These are phyloP conservation scores for Flaveria linearis DNA, from an alignment of 129 eudicot species.

Conservation along the genomic window DNA sequence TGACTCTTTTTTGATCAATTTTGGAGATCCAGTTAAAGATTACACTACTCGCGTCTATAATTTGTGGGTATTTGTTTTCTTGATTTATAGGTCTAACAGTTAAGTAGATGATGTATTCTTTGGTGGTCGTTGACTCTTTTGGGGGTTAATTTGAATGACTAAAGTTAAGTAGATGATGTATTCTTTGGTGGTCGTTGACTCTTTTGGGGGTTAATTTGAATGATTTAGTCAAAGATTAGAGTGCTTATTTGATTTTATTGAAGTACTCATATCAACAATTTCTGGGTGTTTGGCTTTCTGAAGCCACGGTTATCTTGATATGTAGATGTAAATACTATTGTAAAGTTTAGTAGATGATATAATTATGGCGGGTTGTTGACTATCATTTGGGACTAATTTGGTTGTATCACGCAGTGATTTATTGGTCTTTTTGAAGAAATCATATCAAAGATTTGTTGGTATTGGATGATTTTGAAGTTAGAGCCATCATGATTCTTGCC, in stretches of 20 bases:
- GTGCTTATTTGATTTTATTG: constrained; percentile 20
- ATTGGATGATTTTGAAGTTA: neutral
- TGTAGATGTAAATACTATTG: constrained; percentile 15
- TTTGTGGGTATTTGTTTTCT: constrained; percentile 17
- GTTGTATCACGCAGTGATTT: constrained; percentile 18
- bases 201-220: neutral
- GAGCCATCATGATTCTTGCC: constrained; percentile 12
- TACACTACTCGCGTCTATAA: constrained; percentile 13
- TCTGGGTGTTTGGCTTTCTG: neutral
- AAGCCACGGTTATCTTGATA: neutral
- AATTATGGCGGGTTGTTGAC: constrained; percentile 12
- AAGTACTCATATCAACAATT: neutral
- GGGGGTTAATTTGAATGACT: constrained; percentile 1
- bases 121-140: constrained; percentile 4
- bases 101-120: constrained; percentile 16
- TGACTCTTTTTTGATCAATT: constrained; percentile 10
- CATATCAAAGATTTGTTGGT: neutral
- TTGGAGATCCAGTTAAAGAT: constrained; percentile 8
- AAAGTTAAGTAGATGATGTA: constrained; percentile 16
- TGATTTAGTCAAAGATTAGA: constrained; percentile 1
- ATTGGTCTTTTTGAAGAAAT: constrained; percentile 8
- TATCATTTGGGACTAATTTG: neutral
- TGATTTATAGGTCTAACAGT: constrained; percentile 22
- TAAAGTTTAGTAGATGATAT: too few relatives aligned
- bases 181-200: constrained; percentile 6